These are phyloP conservation scores for Tricholoma terreum DNA, from an alignment of 768 basidiomycete genomes.

Conservation along the genomic window DNA sequence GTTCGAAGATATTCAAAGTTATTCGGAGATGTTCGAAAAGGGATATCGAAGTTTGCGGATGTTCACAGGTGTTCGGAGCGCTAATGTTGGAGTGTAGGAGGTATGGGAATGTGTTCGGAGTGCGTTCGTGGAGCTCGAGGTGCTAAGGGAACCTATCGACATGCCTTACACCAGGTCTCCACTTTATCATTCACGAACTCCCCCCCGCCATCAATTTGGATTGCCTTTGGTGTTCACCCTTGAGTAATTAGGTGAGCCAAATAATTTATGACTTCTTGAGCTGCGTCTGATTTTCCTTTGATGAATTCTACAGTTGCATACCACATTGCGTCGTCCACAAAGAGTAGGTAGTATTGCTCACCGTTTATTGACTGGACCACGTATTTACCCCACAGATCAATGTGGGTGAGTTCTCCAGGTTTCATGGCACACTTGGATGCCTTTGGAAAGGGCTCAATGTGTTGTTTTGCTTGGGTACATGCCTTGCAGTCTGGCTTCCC, in stretches of 20 bases:
- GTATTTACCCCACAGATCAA: conserved; percentile 8
- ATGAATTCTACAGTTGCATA: background rate
- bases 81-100: too few species aligned
- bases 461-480: conserved; percentile 3
- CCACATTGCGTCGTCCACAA: conserved; percentile 4
- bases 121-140: too few species aligned
- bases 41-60: too few species aligned
- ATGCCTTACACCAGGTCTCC: background rate
- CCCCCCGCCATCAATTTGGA: background rate
- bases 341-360: conserved; percentile 5
- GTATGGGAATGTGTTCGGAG: too few species aligned
- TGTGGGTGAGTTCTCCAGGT: conserved; percentile 7
- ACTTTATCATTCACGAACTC: background rate
- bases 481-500: background rate
- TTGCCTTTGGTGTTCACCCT: background rate
- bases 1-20: too few species aligned
- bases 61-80: too few species aligned
- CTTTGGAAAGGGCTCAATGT: background rate
- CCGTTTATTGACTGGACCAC: background rate
- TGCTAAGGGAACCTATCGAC: too few species aligned
- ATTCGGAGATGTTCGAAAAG: too few species aligned
- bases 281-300: background rate
- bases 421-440: background rate
- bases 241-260: background rate
- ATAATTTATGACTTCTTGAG: background rate